Conservation (phyloP, 140 eudicot genomes). For the Bidens hawaiensis region DNA sequence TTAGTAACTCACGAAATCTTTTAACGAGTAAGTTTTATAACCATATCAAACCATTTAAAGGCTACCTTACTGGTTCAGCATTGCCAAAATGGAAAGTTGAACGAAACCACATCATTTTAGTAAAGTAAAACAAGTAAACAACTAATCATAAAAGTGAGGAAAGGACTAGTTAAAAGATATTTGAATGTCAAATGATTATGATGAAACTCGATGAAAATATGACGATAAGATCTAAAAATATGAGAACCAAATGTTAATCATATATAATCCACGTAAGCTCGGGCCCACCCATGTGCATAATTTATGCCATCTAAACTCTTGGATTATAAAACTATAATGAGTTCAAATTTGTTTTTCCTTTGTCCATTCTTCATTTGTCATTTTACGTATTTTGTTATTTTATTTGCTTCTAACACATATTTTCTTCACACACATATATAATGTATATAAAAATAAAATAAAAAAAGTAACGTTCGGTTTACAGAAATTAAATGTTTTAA, state of each 20-base stretch:
- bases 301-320: slow-evolving; percentile 37
- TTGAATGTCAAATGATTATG: slow-evolving; percentile 20
- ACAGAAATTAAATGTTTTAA: not conserved
- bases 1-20: too few relatives aligned
- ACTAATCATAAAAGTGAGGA: not conserved
- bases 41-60: too few relatives aligned
- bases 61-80: too few relatives aligned
- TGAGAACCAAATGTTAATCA: slow-evolving; percentile 23
- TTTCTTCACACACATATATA: not conserved
- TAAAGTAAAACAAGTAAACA: too few relatives aligned
- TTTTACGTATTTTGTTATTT: slow-evolving; percentile 14
- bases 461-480: not conserved
- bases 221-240: slow-evolving; percentile 25
- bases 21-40: too few relatives aligned
- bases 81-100: not conserved
- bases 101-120: not conserved
- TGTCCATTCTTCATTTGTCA: slow-evolving; percentile 20
- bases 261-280: slow-evolving; percentile 21
- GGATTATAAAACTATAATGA: slow-evolving; percentile 13
- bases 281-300: slow-evolving; percentile 37
- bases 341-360: not conserved
- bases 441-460: not conserved
- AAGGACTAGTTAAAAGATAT: not conserved
- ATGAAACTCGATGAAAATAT: slow-evolving; percentile 9
- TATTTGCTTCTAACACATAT: too few relatives aligned